Evolutionary conservation across 768 basidiomycete species (phyloP), one percentile per base, ranked within the genome.

Genomic region (Tricholoma sp.): DNA sequence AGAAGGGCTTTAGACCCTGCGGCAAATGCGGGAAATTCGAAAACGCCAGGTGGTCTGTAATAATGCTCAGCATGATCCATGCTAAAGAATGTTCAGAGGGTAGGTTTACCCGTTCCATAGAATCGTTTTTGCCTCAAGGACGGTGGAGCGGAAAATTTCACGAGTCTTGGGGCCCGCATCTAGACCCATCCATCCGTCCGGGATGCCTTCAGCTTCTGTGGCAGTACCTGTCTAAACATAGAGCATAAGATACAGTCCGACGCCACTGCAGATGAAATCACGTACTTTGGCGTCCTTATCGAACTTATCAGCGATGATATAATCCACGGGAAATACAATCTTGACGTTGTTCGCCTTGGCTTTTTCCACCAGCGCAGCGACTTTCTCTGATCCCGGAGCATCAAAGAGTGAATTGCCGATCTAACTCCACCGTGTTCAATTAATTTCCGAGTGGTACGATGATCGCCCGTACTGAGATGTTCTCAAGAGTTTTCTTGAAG

Each of bases 381-480:
- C 96, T 72, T 97, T 95, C 70, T 89, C 80, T 17, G 94, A 81
- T 44, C 97, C 97, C 44, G 88, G 80, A 63, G 80, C 78, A 73
- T 99, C 96, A 66, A 94, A 99, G 56, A 99, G 85, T 11, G 97
- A 98, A 60, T 89, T 82, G 55, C 96, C 96, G 64, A 99, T 99
- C 92, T 94, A 55, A 44, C 36, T 18, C 15, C 15, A 18, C 44
- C 18, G 34, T 12, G 31, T 32, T 49, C 29, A 33, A 24, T 39
- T 20, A 39, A 45, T 18, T 17, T 37, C 53, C 29, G 20, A 31
- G 51, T 55, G 12, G 49, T 17, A 28, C 49, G 65, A 29, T 33
- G n/a, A 48, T 42, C 6, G 7, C 15, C 44, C 81, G 59, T 65
- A 91, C 93, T 49, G 83, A 70, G 47, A 94, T 80, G 58, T 84